A percentile compares a stretch with the other conserved stretches of the same genome.
Conservation (phyloP, 139 green algal species). For the Chlamydomonas applanata region DNA sequence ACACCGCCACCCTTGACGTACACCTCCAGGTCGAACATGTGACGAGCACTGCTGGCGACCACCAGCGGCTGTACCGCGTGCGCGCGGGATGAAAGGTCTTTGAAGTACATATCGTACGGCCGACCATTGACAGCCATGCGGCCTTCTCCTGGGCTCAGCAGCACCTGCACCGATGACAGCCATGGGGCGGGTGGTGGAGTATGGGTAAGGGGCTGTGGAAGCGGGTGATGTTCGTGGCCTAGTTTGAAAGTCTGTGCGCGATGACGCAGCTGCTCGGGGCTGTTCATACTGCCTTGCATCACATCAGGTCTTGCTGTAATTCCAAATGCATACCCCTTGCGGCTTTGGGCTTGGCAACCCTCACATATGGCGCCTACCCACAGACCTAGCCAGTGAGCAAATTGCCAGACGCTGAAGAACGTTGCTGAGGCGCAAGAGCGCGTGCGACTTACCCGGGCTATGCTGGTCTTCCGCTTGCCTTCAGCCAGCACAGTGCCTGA, state of each 20-base stretch:
- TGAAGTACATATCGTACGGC: slow-evolving; percentile 73
- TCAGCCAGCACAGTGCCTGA: slow-evolving; percentile 2
- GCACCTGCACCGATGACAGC: too few species aligned
- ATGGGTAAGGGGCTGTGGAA: too few species aligned
- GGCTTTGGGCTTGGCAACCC: too few species aligned
- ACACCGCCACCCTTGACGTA: slow-evolving; percentile 50
- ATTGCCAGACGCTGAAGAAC: background rate
- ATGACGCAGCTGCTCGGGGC: too few species aligned
- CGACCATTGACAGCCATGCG: slow-evolving; percentile 72
- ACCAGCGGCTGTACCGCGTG: slow-evolving; percentile 72
- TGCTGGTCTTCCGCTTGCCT: slow-evolving; percentile 70
- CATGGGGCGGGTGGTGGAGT: too few species aligned
- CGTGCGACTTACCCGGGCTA: slow-evolving; percentile 43
- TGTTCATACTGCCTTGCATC: too few species aligned
- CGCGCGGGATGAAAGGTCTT: slow-evolving; percentile 44
- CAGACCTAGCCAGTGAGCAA: too few species aligned
- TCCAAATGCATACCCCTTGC: too few species aligned
- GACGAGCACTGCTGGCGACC: slow-evolving; percentile 43
- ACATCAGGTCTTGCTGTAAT: too few species aligned
- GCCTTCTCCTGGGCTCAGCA: slow-evolving; percentile 54
- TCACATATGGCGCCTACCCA: too few species aligned
- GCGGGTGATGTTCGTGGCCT: too few species aligned
- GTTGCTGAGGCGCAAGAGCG: background rate
- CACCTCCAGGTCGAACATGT: slow-evolving; percentile 67
- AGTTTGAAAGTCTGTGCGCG: too few species aligned